These are phyloP conservation scores for Chlorella sp. DNA, from an alignment of 139 green algal species.

Conservation along the genomic window DNA sequence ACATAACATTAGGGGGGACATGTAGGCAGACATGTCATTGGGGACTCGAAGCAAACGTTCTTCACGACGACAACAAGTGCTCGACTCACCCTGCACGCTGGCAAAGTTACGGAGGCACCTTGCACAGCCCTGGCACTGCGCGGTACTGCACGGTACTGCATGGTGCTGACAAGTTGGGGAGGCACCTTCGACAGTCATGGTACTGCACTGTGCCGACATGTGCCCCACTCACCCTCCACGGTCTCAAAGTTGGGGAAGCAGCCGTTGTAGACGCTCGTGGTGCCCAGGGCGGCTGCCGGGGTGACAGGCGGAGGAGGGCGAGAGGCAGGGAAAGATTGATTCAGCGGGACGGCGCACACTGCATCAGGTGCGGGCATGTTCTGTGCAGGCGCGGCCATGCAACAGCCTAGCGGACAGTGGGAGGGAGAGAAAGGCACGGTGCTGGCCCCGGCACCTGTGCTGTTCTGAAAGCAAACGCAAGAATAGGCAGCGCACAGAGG, in stretches of 20 bases:
- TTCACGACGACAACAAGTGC: too few relatives aligned
- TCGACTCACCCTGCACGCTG: too few relatives aligned
- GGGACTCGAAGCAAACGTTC: too few relatives aligned
- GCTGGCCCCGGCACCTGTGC: too few relatives aligned
- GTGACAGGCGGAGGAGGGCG: not conserved
- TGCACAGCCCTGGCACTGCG: too few relatives aligned
- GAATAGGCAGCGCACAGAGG: too few relatives aligned
- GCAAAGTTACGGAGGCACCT: not conserved
- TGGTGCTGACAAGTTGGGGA: not conserved
- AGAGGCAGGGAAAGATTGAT: not conserved
- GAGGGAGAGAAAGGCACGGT: not conserved
- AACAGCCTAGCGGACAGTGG: not conserved
- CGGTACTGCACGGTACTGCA: too few relatives aligned
- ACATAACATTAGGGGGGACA: not conserved
- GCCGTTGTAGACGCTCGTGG: not conserved
- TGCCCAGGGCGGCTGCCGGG: not conserved
- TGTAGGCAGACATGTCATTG: not conserved
- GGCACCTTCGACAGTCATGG: not conserved
- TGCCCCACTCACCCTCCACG: not conserved
- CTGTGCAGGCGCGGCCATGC: not conserved
- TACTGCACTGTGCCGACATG: not conserved
- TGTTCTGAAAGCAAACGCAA: too few relatives aligned
- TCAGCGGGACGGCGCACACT: too few relatives aligned
- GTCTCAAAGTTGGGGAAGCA: conserved; percentile 31
- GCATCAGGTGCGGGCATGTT: too few relatives aligned